Base-by-base conservation (phyloP, 2,329 filamentous ascomycete species). In the Scedosporium dehoogii region DNA sequence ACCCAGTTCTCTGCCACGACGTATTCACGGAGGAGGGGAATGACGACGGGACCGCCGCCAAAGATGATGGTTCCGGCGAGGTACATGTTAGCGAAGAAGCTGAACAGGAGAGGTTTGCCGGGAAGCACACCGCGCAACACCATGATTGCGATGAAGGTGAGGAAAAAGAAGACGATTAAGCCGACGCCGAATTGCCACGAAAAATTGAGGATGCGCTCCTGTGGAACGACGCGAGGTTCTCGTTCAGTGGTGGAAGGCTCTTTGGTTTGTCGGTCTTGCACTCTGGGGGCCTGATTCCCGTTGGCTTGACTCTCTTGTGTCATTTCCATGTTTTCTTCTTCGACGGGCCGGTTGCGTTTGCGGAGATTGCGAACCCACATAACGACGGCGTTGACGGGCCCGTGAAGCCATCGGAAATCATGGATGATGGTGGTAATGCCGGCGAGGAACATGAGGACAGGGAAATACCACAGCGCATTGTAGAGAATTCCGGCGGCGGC, bases 391-490 rank as follows among this genome's bases (percentile, higher is more conserved):
- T 63, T 64, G 14, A 59, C 51, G 0, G 67, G 68, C 1, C 74
- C 69, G n/a, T 81, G 77, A 6, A 81, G 67, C 73, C 80, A 80
- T 51, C 78, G 76, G 55, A 74, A 75, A 71, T 90, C 87, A 76
- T 83, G 85, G 0, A 82, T 60, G 0, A 85, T 70, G 0, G 84
- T 82, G 0, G 73, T 71, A 1, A 79, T 14, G 0, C 87, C 88
- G 0, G 80, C 82, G 1, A 77, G 65, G 0, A 81, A 66, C 72
- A 91, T 86, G 3, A 91, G 69, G 0, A 84, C 67, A 0, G 89
- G 89, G 55, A 90, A 91, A 66, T 89, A 92, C 89, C 88, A 92
- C 0, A 91, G 72, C 0, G 87, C 83, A 58, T 85, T 90, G 67
- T 91, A 91, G 58, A 88, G 76, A 65, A 91, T 73, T 0, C 88